Percentiles rank a stretch among this genome's conserved stretches.
Evolutionary conservation across 148 eudicot genomes (phyloP).

Genomic region (Rheum nobile): DNA sequence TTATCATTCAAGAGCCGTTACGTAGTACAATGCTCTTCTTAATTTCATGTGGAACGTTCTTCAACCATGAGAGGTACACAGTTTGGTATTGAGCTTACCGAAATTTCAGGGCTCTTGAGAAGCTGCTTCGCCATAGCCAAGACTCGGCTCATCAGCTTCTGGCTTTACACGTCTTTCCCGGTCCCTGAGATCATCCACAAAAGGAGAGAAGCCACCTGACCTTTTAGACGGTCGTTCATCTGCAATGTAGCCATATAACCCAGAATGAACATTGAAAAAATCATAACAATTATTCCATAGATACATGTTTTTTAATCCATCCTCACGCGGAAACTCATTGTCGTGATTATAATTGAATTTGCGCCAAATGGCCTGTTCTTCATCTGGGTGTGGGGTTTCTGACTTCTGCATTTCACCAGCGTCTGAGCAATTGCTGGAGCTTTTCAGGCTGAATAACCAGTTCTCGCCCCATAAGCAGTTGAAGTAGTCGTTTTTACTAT

Average conservation of each 20-base stretch:
- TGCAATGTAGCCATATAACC: background rate
- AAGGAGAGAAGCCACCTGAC: background rate
- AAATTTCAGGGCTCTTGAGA: background rate
- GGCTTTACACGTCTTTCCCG: background rate
- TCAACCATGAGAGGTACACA: background rate
- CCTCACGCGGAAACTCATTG: background rate
- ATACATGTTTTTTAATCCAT: background rate
- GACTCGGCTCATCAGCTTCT: background rate
- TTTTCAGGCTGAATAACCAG: background rate
- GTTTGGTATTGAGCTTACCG: background rate
- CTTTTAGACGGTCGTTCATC: background rate
- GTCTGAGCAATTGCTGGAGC: background rate
- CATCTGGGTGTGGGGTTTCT: background rate
- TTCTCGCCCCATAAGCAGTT: constrained; percentile 8
- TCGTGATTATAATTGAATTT: background rate
- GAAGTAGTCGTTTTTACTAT: background rate
- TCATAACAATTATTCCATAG: background rate
- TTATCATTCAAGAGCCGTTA: background rate
- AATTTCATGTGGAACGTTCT: background rate
- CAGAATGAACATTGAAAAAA: background rate
- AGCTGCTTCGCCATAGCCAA: background rate
- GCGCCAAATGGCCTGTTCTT: background rate
- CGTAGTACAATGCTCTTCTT: background rate
- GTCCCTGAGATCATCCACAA: background rate
- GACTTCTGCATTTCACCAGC: background rate